A percentile compares a stretch with the other conserved stretches of the same genome.
phyloP scores from a whole-genome alignment of 23 red algal genomes.

The Cyanidiococcus yangmingshanensis region DNA sequence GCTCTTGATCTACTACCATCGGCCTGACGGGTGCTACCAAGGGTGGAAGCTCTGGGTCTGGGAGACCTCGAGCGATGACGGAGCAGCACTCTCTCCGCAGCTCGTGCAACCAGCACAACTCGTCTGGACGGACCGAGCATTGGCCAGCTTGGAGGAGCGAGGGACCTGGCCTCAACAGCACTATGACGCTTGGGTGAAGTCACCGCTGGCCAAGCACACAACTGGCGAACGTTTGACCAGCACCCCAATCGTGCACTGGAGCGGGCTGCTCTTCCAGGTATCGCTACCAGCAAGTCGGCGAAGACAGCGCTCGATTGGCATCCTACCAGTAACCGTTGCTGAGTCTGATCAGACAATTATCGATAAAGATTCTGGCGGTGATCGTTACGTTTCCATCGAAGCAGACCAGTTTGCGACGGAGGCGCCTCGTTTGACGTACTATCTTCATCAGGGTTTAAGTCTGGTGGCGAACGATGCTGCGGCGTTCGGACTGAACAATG shows the following conservation, averaged over 20 bases:
- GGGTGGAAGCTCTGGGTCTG: neutral
- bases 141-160: neutral
- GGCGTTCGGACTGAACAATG: neutral
- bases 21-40: neutral
- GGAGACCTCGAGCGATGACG: neutral
- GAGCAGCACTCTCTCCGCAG: neutral
- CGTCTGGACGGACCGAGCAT: neutral
- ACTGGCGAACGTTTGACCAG: neutral
- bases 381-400: neutral
- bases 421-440: neutral
- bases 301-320: neutral
- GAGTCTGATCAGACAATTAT: neutral
- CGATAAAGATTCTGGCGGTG: neutral
- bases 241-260: neutral
- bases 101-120: neutral
- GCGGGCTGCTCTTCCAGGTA: neutral
- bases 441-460: neutral
- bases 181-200: neutral
- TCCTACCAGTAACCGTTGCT: neutral
- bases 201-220: neutral
- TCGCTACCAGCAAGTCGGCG: neutral
- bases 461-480: neutral
- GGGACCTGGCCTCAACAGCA: neutral
- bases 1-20: neutral
- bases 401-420: neutral